Evolutionary conservation across 768 basidiomycete genomes (phyloP), one percentile per base, ranked within the genome.

Genomic region (Naganishia onofrii): DNA sequence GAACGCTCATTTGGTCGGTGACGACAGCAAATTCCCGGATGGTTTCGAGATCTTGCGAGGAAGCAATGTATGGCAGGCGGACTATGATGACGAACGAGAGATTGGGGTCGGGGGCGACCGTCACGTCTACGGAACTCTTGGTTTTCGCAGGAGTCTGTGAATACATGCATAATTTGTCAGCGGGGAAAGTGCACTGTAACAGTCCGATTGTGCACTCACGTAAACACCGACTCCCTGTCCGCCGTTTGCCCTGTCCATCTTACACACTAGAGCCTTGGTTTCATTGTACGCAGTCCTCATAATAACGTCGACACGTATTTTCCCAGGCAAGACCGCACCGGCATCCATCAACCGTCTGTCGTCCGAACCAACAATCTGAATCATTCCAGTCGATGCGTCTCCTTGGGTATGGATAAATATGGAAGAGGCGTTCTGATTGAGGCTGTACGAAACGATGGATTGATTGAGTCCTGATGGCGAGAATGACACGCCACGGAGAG

Each of bases 201-300:
- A 7, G 56, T 32, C 32, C 42, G 9, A 21, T 19, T 38, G 9
- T 15, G 21, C 2, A 74, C 79, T 73, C 67, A 80, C 79, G 63
- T 75, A 80, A 23, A 80, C 68, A 6, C 77, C 80, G 8, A 81
- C 73, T 9, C 80, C 78, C 10, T 72, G 32, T 56, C 72, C 64
- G 5, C 70, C 74, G 48, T 71, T 74, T 19, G 57, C 57, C 34
- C 71, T 57, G 0, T 44, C 28, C 73, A 81, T 74, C 53, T 74
- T 57, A 53, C 80, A 79, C 42, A 81, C 77, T 65, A 72, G 32
- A 68, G 77, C 75, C 54, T 76, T 71, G 68, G 71, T 66, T 75
- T 77, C 15, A 21, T 52, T 51, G 74, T 75, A 64, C 74, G 76
- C 63, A 28, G 32, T 46, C 46, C 72, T 31, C 36, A 76, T 70